Base-by-base conservation (phyloP, 164 flowering plant genomes). In the Chimonanthus salicifolius region DNA sequence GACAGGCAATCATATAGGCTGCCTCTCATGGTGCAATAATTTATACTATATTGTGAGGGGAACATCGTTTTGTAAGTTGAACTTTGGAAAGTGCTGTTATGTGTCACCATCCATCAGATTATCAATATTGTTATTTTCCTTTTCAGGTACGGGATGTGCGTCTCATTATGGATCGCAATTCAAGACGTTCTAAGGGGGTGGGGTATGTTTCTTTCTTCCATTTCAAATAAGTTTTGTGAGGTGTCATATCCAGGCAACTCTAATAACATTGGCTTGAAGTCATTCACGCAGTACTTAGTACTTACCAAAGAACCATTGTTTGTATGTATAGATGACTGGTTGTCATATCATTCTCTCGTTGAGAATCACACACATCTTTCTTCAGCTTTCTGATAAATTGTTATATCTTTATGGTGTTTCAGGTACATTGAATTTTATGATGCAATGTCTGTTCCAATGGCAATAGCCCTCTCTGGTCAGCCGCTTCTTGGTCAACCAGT, bases 361-460 rank as follows among this genome's bases (percentile, higher is more conserved):
- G 21, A 44, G 68, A 66, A 33, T 11, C 48, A 9, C 3, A 45
- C 6, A 47, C 54, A 16, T 3, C 48, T 51, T 50, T 43, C 13
- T 46, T 60, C 66, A 58, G 66, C 66, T 58, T 18, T 18, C 43
- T n/a, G 11, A 6, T 51, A 47, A 58, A 8, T 46, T 44, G 33
- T 15, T 7, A 18, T 33, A 33, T 49, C 33, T 33, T 2, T 33
- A 5, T 20, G 49, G 63, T 4, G 33, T 74, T 47, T 75, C 86
- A 92, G 98, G 82, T 92, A 92, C 76, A 84, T 94, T 78, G 99
- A 94, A 75, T 94, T 94, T 76, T 92, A 89, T 86, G 99, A 94
- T 86, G 90, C 79, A 6, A 89, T 94, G 97, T 91, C 99, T 43
- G 99, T 92, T 50, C 99, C 99, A 48, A 92, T 92, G 97, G 99